Conservation (phyloP, 768 basidiomycete genomes). For the Boletellus ananiceps region DNA sequence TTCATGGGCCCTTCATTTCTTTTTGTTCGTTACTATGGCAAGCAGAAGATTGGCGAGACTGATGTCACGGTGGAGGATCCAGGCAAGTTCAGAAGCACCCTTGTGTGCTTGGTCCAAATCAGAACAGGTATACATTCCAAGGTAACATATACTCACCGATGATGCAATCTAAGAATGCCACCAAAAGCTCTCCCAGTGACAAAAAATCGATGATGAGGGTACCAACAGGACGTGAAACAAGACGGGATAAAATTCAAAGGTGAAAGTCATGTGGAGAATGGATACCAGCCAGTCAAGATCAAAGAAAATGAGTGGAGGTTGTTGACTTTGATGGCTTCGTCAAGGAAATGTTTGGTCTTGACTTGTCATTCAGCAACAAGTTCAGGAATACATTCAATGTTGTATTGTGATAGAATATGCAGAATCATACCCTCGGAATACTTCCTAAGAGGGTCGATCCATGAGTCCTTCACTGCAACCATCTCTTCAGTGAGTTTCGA, state of each 20-base stretch:
- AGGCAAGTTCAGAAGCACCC: not conserved
- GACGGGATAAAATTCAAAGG: not conserved
- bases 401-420: not conserved
- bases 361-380: constrained; percentile 4
- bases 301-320: not conserved
- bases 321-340: not conserved
- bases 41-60: constrained; percentile 7
- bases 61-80: constrained; percentile 5
- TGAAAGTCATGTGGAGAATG: not conserved
- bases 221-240: not conserved
- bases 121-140: not conserved
- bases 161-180: constrained; percentile 2
- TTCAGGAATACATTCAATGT: not conserved
- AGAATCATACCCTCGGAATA: constrained; percentile 4
- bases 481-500: too few species aligned
- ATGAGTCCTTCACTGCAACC: constrained; percentile 4
- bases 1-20: too few species aligned
- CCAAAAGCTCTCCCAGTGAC: constrained; percentile 1
- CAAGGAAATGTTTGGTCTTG: not conserved
- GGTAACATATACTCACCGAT: not conserved
- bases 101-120: not conserved
- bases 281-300: not conserved
- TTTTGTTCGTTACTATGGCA: not conserved
- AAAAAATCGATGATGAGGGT: not conserved
- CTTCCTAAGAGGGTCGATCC: constrained; percentile 3